These are phyloP conservation scores for Orbilia blumenaviensis DNA, from an alignment of 2,329 filamentous ascomycete species.

Conservation along the genomic window DNA sequence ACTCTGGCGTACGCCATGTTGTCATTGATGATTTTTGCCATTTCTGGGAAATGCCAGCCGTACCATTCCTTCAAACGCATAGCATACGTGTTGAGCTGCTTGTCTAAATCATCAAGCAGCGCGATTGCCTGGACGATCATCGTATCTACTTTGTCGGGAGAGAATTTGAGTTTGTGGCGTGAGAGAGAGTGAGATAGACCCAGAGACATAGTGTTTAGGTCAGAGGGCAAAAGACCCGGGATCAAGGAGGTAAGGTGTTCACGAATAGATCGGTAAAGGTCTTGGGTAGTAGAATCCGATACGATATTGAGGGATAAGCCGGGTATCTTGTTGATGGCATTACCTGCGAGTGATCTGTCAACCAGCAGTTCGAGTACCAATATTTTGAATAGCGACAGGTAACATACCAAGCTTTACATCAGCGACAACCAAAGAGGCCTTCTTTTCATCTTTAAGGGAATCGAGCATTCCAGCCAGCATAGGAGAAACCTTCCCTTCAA, in stretches of 20 bases:
- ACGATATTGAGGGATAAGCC: constrained; percentile 77
- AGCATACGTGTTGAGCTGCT: constrained; percentile 97
- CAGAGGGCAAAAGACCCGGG: constrained; percentile 82
- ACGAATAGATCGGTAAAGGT: constrained; percentile 93
- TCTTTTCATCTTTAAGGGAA: constrained; percentile 95
- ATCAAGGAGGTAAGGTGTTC: constrained; percentile 89
- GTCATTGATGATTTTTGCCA: constrained; percentile 96
- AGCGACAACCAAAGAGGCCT: constrained; percentile 90
- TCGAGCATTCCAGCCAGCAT: constrained; percentile 84
- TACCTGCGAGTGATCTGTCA: constrained; percentile 63
- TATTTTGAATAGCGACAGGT: no score
- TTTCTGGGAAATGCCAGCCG: constrained; percentile 98
- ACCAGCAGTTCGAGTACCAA: not conserved
- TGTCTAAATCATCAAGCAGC: constrained; percentile 93
- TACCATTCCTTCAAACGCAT: constrained; percentile 99
- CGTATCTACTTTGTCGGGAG: constrained; percentile 96
- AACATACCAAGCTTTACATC: constrained; percentile 81
- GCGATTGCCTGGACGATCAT: constrained; percentile 99
- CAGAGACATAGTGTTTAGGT: constrained; percentile 91
- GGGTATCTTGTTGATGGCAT: constrained; percentile 90
- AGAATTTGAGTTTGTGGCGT: constrained; percentile 98
- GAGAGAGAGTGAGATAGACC: constrained; percentile 97
- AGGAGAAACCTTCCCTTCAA: constrained; percentile 93
- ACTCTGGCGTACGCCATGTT: constrained; percentile 93
- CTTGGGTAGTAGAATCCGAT: constrained; percentile 81